These are phyloP conservation scores for Pholiota conissans DNA, from an alignment of 768 basidiomycete genomes.

Conservation along the genomic window DNA sequence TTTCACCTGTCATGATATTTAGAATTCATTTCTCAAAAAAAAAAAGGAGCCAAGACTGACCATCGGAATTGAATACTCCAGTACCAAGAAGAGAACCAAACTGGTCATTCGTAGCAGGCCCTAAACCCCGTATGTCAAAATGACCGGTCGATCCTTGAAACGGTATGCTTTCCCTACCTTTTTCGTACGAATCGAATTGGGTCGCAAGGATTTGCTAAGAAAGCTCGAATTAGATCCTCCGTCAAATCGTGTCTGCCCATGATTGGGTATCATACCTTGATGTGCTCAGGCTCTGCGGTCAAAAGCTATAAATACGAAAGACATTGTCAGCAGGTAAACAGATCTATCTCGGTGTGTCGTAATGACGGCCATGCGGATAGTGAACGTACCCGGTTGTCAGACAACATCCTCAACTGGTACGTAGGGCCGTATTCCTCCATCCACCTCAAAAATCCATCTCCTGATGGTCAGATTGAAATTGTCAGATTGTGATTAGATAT, in stretches of 20 bases:
- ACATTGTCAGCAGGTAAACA: neutral
- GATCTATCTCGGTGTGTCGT: conserved; percentile 15
- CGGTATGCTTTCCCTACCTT: conserved; percentile 43
- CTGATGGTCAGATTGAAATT: conserved; percentile 18
- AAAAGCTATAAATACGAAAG: conserved; percentile 32
- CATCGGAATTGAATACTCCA: conserved; percentile 63
- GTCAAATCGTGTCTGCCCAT: conserved; percentile 3
- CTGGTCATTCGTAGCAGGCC: conserved; percentile 25
- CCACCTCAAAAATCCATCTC: conserved; percentile 28
- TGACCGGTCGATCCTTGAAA: conserved; percentile 30
- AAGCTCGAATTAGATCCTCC: neutral
- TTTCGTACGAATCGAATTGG: conserved; percentile 47
- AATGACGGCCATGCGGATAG: conserved; percentile 8
- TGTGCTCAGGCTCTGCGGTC: conserved; percentile 45
- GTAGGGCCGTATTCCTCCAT: conserved; percentile 32
- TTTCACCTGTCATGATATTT: conserved; percentile 38
- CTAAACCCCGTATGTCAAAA: conserved; percentile 9
- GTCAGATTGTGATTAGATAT: neutral
- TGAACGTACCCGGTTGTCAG: conserved; percentile 32
- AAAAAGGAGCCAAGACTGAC: conserved; percentile 23
- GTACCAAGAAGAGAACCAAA: conserved; percentile 44
- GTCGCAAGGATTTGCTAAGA: conserved; percentile 45
- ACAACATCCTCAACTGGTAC: conserved; percentile 29
- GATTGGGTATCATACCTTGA: conserved; percentile 37
- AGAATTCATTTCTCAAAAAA: neutral